Evolutionary conservation across 2,329 filamentous ascomycete species (phyloP), one percentile per base, ranked within the genome.

Genomic region (Ophiosphaerella korrae): DNA sequence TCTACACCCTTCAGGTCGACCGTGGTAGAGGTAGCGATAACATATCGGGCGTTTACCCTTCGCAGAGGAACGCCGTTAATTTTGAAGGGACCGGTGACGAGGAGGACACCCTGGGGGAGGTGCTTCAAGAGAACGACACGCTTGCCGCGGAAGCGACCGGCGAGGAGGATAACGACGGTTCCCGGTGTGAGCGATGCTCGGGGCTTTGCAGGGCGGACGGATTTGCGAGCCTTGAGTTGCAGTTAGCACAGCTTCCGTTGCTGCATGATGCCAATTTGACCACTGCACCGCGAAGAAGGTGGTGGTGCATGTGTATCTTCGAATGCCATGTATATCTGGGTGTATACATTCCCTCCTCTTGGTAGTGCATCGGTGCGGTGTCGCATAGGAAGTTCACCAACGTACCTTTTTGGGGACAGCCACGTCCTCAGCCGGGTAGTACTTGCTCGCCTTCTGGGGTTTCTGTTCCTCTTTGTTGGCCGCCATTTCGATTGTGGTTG

Each of bases 11-110:
- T 82, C 74, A 99, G 80, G 77, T 93, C 88, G 75, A 96, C 84
- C 81, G 88, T 90, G 77, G 88, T 87, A 73, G 88, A 91, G 74
- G 90, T 95, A 75, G 90, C 90, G 78, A 95, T 95, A 77, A 95
- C 90, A 82, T 94, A 95, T 81, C 90, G 88, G 77, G 90, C 84
- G 84, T 95, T 95, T 78, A 95, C 90, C 80, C 84, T 87, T 82
- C 94, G 89, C 75, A 99, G 88, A 71, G 94, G 94, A 67, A 99
- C 94, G 80, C 94, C 94, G 84, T 99, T 99, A 84, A 99, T 89
- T 89, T 97, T 99, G 90, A 97, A 99, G 78, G 94, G 94, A 74
- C 94, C 94, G 77, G 94, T 99, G 74, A 99, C 92, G 78, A 99
- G 91, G 79, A 99, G 92, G 67, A 97, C 91, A 83, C 94, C 94